phyloP scores from a whole-genome alignment of 257 asterid genomes.

The Scutellaria minor region DNA sequence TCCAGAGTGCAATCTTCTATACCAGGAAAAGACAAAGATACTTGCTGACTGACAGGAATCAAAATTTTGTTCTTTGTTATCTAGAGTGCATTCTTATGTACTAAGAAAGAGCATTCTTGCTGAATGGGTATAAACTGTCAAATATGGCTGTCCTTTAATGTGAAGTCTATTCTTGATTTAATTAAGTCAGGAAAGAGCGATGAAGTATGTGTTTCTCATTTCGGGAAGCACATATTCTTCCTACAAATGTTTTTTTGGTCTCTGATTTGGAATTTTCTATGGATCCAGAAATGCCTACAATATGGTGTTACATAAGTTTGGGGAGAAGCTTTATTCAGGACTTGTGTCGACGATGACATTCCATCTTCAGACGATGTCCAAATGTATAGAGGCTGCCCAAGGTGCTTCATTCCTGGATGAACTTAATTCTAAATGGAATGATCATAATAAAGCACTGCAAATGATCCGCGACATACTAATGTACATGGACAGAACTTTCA shows the following conservation, averaged over 20 bases:
- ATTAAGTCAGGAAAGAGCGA: constrained; percentile 24
- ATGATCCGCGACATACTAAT: constrained; percentile 84
- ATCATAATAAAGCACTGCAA: constrained; percentile 82
- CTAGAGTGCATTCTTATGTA: neutral
- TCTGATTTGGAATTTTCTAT: constrained; percentile 39
- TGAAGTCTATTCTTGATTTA: neutral
- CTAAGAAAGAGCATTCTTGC: neutral
- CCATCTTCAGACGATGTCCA: constrained; percentile 80
- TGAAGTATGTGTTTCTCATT: constrained; percentile 5
- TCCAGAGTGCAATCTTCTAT: neutral
- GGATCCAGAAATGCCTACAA: constrained; percentile 76
- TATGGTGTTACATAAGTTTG: constrained; percentile 84
- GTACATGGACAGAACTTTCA: constrained; percentile 93
- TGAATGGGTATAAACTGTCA: constrained; percentile 20
- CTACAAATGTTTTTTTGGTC: constrained; percentile 7
- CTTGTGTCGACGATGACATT: constrained; percentile 75
- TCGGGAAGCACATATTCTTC: neutral
- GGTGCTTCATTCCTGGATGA: constrained; percentile 82
- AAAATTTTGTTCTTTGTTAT: neutral
- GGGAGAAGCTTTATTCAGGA: constrained; percentile 88
- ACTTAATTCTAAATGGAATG: constrained; percentile 80
- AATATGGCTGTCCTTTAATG: neutral
- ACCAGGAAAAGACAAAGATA: neutral
- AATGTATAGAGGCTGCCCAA: constrained; percentile 70
- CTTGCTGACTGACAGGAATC: constrained; percentile 1